Evolutionary conservation across 2,329 filamentous ascomycete species (phyloP).

Genomic region (Fusarium praegraminearum): DNA sequence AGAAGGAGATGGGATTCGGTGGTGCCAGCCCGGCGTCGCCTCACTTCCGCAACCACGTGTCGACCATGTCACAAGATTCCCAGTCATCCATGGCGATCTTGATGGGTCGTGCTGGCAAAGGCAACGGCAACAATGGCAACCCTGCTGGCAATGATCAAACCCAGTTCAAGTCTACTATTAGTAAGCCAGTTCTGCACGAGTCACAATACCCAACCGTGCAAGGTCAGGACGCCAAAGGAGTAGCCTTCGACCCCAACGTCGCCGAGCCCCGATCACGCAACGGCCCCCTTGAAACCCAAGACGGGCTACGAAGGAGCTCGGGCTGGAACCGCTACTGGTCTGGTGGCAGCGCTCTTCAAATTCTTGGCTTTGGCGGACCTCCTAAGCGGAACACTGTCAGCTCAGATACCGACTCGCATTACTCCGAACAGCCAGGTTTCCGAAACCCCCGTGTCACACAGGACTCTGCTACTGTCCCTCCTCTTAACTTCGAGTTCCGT

Average conservation of each 20-base stretch:
- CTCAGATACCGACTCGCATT: conserved; percentile 68
- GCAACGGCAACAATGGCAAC: conserved; percentile 64
- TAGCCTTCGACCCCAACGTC: conserved; percentile 54
- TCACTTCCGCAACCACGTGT: conserved; percentile 64
- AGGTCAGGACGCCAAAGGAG: conserved; percentile 57
- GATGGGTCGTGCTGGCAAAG: conserved; percentile 71
- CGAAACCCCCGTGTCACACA: conserved; percentile 64
- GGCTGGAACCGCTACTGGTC: conserved; percentile 85
- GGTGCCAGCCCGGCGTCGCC: conserved; percentile 58
- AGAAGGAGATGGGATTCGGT: conserved; percentile 68
- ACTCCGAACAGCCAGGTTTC: conserved; percentile 56
- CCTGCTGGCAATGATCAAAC: conserved; percentile 69
- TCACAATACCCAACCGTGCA: conserved; percentile 50
- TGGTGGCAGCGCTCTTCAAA: conserved; percentile 75
- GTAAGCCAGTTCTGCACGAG: conserved; percentile 69
- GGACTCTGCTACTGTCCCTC: conserved; percentile 77
- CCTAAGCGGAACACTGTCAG: conserved; percentile 63
- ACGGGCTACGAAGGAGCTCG: conserved; percentile 70
- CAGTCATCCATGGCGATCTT: conserved; percentile 74
- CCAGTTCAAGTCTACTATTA: conserved; percentile 72
- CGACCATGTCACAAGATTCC: conserved; percentile 66
- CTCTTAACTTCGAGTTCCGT: conserved; percentile 73
- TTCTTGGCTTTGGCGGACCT: conserved; percentile 67
- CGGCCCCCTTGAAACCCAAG: conserved; percentile 53
- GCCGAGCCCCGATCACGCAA: conserved; percentile 54